Evolutionary conservation across 129 eudicot genomes (phyloP).

Genomic region (Chrysanthemum makinoi): DNA sequence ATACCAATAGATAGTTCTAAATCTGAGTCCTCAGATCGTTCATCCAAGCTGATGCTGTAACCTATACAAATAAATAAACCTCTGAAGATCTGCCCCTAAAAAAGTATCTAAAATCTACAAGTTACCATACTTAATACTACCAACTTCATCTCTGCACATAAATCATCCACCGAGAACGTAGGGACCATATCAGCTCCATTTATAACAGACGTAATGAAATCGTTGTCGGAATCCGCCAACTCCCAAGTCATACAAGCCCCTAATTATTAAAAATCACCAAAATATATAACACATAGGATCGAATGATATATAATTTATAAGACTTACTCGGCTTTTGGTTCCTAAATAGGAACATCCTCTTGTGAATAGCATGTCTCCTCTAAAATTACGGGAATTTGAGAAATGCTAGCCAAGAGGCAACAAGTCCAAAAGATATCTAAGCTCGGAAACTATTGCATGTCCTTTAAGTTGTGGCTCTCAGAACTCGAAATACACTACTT

Average conservation of each 20-base stretch:
- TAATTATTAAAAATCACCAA: slow-evolving; percentile 23
- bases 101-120: neutral
- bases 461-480: slow-evolving; percentile 80
- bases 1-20: too few relatives aligned
- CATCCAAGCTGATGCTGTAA: slow-evolving; percentile 82
- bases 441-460: slow-evolving; percentile 72
- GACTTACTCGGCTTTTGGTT: slow-evolving; percentile 96
- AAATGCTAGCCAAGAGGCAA: slow-evolving; percentile 96
- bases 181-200: slow-evolving; percentile 98
- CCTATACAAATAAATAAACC: slow-evolving; percentile 39
- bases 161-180: slow-evolving; percentile 93
- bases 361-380: slow-evolving; percentile 80
- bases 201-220: slow-evolving; percentile 77
- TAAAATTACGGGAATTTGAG: slow-evolving; percentile 77
- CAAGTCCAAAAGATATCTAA: slow-evolving; percentile 68
- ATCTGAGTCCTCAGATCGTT: too few relatives aligned
- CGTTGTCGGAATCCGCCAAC: slow-evolving; percentile 84
- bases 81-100: neutral
- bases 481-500: slow-evolving; percentile 64
- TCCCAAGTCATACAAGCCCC: slow-evolving; percentile 99
- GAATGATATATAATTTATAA: neutral
- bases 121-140: too few relatives aligned
- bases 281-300: neutral
- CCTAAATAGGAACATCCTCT: slow-evolving; percentile 88
- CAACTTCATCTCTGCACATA: slow-evolving; percentile 74